Evolutionary conservation across 768 basidiomycete species (phyloP).

Genomic region (Jaapia argillacea): DNA sequence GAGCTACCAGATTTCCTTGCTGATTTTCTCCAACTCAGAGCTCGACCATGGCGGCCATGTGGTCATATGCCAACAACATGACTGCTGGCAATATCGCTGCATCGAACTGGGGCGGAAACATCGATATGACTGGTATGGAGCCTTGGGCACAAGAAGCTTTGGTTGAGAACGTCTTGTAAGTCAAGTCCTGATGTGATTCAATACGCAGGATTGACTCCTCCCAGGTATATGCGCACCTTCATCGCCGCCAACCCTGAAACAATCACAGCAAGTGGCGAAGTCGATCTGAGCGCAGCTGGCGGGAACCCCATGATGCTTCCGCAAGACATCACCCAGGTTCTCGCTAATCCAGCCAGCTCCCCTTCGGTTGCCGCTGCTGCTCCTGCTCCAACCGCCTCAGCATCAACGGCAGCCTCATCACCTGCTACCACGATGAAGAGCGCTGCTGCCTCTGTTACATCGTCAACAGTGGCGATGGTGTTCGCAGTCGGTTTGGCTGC

Average conservation of each 20-base stretch:
- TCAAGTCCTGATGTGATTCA: constrained; percentile 2
- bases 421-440: constrained; percentile 18
- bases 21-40: too few species aligned
- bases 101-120: constrained; percentile 50
- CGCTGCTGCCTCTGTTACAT: constrained; percentile 37
- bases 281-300: constrained; percentile 35
- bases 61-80: constrained; percentile 35
- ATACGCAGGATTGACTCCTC: constrained; percentile 1
- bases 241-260: constrained; percentile 41
- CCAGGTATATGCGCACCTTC: constrained; percentile 31
- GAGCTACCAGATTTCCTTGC: constrained; percentile 17
- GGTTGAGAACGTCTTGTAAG: constrained; percentile 47
- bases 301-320: constrained; percentile 49
- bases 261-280: constrained; percentile 35
- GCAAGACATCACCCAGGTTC: constrained; percentile 39
- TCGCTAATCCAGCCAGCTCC: constrained; percentile 25
- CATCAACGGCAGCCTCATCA: constrained; percentile 9
- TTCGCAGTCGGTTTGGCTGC: constrained; percentile 39
- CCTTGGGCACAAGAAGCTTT: constrained; percentile 37
- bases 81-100: constrained; percentile 40
- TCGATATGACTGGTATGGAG: constrained; percentile 48
- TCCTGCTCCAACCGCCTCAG: constrained; percentile 13
- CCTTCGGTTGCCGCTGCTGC: constrained; percentile 18
- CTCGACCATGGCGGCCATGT: constrained; percentile 47
- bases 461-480: constrained; percentile 39